Evolutionary conservation across 306 rosid species (phyloP), one percentile per base, ranked within the genome.

Genomic region (Cicer pinnatifidum): DNA sequence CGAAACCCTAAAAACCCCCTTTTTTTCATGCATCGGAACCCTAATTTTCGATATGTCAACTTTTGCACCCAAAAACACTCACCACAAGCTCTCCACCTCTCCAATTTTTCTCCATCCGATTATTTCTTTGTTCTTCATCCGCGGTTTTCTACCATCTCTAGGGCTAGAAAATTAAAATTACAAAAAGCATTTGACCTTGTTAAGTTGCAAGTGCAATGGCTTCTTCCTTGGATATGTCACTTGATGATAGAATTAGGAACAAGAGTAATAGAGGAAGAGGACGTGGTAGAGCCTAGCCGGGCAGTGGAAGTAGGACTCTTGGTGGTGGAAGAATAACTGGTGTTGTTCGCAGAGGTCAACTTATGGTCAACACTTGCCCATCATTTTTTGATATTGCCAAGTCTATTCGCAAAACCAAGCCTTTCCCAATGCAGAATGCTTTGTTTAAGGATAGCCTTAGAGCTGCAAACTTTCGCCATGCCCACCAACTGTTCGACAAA

Each of bases 181-280:
- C 50, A 41, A 52, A 67, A 58, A 73, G 81, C 38, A 43, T 72
- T 50, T 43, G 8, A 40, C 48, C 16, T 63, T 50, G n/a, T 46
- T 71, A 12, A 43, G 11, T 60, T 64, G 41, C 19, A 33, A 66
- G 53, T 78, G 43, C 75, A 13, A 91, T 91, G 96, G 81, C 96
- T 50, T 87, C 97, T 78, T 71, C 95, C 54, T 87, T 94, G 95
- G 99, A 90, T 65, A 87, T 92, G 88, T 84, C 98, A 17, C 95
- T 92, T 62, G 95, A 94, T 77, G 99, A 89, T 72, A 82, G 96
- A 76, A 94, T 94, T 46, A 94, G 87, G 87, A 84, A 79, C 84
- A 84, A 88, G 80, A 88, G 88, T 84, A 83, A 77, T 59, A 85
- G 96, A 57, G 87, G 83, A 45, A 91, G 98, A 83, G 95, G 88